Conservation (phyloP, 352 stramenopile genomes). For the Phytophthora capsici region DNA sequence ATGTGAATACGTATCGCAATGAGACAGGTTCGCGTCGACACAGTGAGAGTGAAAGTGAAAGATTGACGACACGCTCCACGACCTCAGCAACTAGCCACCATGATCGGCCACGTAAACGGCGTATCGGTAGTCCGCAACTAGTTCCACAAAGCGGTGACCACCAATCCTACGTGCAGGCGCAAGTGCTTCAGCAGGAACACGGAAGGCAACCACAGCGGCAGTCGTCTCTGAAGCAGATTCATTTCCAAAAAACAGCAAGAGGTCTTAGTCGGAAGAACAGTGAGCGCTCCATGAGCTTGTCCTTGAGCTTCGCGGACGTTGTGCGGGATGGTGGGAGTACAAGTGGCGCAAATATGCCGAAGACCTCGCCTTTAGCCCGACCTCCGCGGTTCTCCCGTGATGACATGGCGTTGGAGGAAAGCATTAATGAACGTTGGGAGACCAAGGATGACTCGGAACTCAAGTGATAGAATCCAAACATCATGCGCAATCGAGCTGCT, state of each 20-base stretch:
- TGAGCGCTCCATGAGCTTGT: conserved; percentile 86
- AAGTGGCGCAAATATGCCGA: conserved; percentile 36
- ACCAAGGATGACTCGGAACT: conserved; percentile 74
- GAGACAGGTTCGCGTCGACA: conserved; percentile 55
- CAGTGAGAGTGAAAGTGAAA: conserved; percentile 76
- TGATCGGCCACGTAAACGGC: conserved; percentile 43
- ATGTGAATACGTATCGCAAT: conserved; percentile 25
- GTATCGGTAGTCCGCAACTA: conserved; percentile 54
- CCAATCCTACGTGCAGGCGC: conserved; percentile 11
- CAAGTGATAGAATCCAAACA: conserved; percentile 41
- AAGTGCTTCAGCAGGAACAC: conserved; percentile 18
- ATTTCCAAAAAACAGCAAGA: conserved; percentile 29
- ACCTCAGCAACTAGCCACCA: conserved; percentile 57
- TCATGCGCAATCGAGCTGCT: conserved; percentile 12
- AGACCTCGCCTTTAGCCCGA: conserved; percentile 52
- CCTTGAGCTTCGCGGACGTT: conserved; percentile 88
- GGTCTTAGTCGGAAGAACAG: conserved; percentile 61
- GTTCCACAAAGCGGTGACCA: conserved; percentile 33
- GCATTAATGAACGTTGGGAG: conserved; percentile 74
- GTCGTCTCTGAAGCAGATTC: conserved; percentile 32
- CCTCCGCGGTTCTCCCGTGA: conserved; percentile 55
- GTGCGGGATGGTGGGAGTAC: conserved; percentile 63
- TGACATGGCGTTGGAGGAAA: conserved; percentile 64
- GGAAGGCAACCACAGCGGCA: conserved; percentile 20
- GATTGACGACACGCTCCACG: conserved; percentile 63